phyloP scores from a whole-genome alignment of 2,329 filamentous ascomycete genomes.

The Endothia cerciana region DNA sequence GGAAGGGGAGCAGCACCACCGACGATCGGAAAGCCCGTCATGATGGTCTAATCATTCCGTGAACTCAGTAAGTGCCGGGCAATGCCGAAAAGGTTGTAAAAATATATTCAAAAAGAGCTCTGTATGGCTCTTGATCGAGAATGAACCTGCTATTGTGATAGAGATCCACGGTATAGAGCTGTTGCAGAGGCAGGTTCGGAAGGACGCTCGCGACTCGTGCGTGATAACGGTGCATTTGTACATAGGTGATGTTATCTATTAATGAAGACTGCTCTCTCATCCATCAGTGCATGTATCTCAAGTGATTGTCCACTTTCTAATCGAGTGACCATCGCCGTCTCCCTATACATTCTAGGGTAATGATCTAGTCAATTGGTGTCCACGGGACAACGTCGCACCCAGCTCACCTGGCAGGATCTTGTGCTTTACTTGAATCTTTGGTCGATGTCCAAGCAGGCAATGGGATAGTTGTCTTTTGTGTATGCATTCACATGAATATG shows the following conservation, averaged over 20 bases:
- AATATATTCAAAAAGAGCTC: too few species aligned
- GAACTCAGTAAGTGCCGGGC: too few species aligned
- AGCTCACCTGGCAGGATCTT: background rate
- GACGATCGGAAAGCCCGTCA: too few species aligned
- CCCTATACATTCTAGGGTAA: background rate
- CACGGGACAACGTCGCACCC: background rate
- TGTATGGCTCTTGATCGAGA: too few species aligned
- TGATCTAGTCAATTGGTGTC: background rate
- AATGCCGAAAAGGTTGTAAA: too few species aligned
- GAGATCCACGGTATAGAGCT: too few species aligned
- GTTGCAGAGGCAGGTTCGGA: too few species aligned
- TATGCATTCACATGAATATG: constrained; percentile 4
- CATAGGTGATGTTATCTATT: background rate
- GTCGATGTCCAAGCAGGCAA: background rate
- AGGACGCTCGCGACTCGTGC: background rate
- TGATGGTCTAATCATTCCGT: too few species aligned
- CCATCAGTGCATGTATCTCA: background rate
- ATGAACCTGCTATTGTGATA: too few species aligned
- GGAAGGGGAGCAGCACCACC: too few species aligned
- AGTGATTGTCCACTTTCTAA: background rate
- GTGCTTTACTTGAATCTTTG: background rate
- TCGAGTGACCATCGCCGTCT: background rate
- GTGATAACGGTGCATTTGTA: background rate
- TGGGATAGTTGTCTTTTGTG: background rate
- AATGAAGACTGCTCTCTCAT: background rate